Conservation (phyloP, 2,329 filamentous ascomycete genomes). For the Cladophialophora exuberans region DNA sequence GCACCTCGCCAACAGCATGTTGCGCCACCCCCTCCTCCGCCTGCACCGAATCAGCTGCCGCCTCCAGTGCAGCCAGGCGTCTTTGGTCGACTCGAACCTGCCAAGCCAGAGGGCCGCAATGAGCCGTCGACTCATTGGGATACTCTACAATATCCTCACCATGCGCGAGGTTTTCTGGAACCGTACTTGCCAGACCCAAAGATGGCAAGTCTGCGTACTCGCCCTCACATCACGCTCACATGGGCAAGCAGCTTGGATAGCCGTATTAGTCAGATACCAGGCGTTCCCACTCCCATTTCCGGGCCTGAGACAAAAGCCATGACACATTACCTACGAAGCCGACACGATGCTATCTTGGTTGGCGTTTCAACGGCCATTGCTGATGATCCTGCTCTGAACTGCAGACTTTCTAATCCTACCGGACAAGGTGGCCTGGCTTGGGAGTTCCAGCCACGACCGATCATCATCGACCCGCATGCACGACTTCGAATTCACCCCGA, state of each 20-base stretch:
- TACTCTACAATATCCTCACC: constrained; percentile 49
- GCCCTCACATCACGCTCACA: constrained; percentile 74
- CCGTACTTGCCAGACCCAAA: constrained; percentile 54
- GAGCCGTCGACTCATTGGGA: constrained; percentile 37
- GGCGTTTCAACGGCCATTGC: constrained; percentile 82
- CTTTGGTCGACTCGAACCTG: constrained; percentile 26
- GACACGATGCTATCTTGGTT: constrained; percentile 81
- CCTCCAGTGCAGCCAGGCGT: constrained; percentile 24
- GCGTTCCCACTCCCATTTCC: constrained; percentile 80
- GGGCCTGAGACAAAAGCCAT: constrained; percentile 84
- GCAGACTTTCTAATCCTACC: constrained; percentile 67
- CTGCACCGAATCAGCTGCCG: constrained; percentile 15
- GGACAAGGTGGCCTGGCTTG: constrained; percentile 56
- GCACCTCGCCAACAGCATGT: constrained; percentile 22
- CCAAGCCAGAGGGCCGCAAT: constrained; percentile 16
- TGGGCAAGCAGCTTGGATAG: constrained; percentile 91
- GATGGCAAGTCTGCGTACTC: constrained; percentile 35
- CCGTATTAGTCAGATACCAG: constrained; percentile 73
- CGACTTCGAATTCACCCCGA: constrained; percentile 67
- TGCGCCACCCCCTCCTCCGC: constrained; percentile 22
- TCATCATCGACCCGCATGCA: constrained; percentile 78
- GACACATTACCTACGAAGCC: constrained; percentile 86
- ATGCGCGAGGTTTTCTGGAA: constrained; percentile 51
- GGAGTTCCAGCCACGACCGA: constrained; percentile 71
- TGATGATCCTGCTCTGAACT: constrained; percentile 85